These are phyloP conservation scores for Zostera marina DNA, from an alignment of 116 monocot genomes.

Conservation along the genomic window DNA sequence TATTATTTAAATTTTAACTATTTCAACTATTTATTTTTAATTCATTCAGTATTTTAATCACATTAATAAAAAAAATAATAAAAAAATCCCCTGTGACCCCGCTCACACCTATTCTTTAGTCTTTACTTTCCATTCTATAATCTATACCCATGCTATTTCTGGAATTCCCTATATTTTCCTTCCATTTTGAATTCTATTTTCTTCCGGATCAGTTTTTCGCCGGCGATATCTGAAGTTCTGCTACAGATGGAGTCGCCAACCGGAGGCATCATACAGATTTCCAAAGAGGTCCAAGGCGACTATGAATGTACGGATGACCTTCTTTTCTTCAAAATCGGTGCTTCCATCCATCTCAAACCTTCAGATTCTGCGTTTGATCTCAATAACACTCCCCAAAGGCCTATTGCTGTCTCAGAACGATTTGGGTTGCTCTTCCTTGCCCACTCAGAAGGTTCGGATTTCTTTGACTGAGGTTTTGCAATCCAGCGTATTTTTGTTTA, in stretches of 20 bases:
- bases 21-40: too few relatives aligned
- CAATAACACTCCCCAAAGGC: constrained; percentile 30
- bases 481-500: background rate
- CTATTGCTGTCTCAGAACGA: constrained; percentile 48
- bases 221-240: background rate
- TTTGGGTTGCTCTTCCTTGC: constrained; percentile 44
- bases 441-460: constrained; percentile 34
- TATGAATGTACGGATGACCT: constrained; percentile 37
- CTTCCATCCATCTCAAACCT: constrained; percentile 44
- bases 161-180: background rate
- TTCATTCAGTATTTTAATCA: too few relatives aligned
- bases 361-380: constrained; percentile 35
- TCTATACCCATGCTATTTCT: too few relatives aligned
- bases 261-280: constrained; percentile 6
- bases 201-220: background rate
- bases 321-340: constrained; percentile 61
- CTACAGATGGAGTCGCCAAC: constrained; percentile 4
- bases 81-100: too few relatives aligned
- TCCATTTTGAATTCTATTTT: background rate
- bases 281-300: constrained; percentile 59
- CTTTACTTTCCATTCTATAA: too few relatives aligned
- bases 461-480: constrained; percentile 8
- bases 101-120: background rate
- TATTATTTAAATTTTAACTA: too few relatives aligned
- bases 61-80: too few relatives aligned